Percentiles rank a stretch among this genome's conserved stretches.
Conservation (phyloP, 2,329 filamentous ascomycete species). For the Tolypocladium album region DNA sequence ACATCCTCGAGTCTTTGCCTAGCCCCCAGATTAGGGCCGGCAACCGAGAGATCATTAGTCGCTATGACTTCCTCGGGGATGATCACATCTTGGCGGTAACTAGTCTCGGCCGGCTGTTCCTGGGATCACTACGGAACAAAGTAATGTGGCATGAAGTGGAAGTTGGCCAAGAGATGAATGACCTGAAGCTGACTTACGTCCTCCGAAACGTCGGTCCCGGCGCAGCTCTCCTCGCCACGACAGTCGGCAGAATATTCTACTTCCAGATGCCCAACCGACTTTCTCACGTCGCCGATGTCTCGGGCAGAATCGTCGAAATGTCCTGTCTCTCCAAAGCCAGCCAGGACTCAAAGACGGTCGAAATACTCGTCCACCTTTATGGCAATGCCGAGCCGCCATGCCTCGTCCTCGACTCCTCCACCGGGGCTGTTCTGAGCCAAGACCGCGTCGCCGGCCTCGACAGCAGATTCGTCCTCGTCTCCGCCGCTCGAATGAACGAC, state of each 20-base stretch:
- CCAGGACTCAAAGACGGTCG: constrained; percentile 5
- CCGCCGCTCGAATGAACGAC: constrained; percentile 28
- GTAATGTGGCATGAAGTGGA: constrained; percentile 32
- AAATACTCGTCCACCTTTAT: constrained; percentile 35
- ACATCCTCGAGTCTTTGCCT: constrained; percentile 15
- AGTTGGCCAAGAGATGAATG: constrained; percentile 18
- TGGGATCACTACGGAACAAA: constrained; percentile 25
- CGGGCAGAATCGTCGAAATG: constrained; percentile 41
- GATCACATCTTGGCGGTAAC: constrained; percentile 45
- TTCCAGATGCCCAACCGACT: constrained; percentile 23
- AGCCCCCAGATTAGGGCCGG: constrained; percentile 3
- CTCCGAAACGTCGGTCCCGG: constrained; percentile 27
- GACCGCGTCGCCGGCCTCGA: constrained; percentile 27
- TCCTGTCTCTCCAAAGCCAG: constrained; percentile 22
- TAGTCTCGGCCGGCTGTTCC: constrained; percentile 47
- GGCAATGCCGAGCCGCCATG: constrained; percentile 31
- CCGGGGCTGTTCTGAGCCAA: constrained; percentile 16
- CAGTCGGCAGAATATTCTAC: constrained; percentile 35
- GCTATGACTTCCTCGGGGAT: constrained; percentile 52
- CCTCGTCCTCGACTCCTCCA: constrained; percentile 25
- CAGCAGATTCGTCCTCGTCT: constrained; percentile 37
- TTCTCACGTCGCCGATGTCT: constrained; percentile 24
- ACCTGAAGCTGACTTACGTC: constrained; percentile 36
- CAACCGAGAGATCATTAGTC: constrained; percentile 37
- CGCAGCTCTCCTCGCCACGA: constrained; percentile 36